phyloP scores from a whole-genome alignment of 768 basidiomycete species.

The Cyathus striatus region DNA sequence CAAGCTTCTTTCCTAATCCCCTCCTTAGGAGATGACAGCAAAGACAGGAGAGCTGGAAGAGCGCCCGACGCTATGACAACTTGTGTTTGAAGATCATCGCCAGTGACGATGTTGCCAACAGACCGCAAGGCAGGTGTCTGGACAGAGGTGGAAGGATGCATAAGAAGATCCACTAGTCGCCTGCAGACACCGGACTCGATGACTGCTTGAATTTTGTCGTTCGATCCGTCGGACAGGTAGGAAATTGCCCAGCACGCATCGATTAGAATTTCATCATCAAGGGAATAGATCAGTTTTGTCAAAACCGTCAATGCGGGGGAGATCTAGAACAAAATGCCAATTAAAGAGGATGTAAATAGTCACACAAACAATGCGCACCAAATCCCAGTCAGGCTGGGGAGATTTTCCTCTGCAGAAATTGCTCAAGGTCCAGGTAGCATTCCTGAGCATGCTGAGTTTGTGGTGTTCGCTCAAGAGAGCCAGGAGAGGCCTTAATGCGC shows the following conservation, averaged over 20 bases:
- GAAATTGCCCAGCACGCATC: slow-evolving; percentile 99
- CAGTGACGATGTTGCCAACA: slow-evolving; percentile 98
- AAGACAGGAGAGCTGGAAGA: slow-evolving; percentile 86
- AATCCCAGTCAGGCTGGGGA: slow-evolving; percentile 96
- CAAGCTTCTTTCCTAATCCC: slow-evolving; percentile 99
- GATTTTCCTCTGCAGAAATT: slow-evolving; percentile 99
- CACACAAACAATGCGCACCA: too few relatives aligned
- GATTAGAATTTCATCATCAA: slow-evolving; percentile 98
- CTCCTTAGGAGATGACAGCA: slow-evolving; percentile 95
- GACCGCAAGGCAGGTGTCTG: slow-evolving; percentile 98
- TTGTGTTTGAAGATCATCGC: slow-evolving; percentile 98
- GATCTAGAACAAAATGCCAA: slow-evolving; percentile 56
- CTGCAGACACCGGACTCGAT: slow-evolving; percentile 98
- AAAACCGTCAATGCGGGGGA: slow-evolving; percentile 95
- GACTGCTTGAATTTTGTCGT: slow-evolving; percentile 99
- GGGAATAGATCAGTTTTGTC: slow-evolving; percentile 96
- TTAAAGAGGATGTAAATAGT: too few relatives aligned
- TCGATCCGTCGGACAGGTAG: slow-evolving; percentile 97
- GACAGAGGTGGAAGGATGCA: slow-evolving; percentile 92
- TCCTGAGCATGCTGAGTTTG: slow-evolving; percentile 97
- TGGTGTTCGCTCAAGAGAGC: slow-evolving; percentile 91
- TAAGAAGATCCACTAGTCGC: slow-evolving; percentile 93
- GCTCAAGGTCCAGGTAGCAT: slow-evolving; percentile 98
- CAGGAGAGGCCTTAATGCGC: slow-evolving; percentile 89
- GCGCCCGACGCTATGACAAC: slow-evolving; percentile 98